These are phyloP conservation scores for Pisolithus thermaeus DNA, from an alignment of 1,284 basidiomycete genomes.

Conservation along the genomic window DNA sequence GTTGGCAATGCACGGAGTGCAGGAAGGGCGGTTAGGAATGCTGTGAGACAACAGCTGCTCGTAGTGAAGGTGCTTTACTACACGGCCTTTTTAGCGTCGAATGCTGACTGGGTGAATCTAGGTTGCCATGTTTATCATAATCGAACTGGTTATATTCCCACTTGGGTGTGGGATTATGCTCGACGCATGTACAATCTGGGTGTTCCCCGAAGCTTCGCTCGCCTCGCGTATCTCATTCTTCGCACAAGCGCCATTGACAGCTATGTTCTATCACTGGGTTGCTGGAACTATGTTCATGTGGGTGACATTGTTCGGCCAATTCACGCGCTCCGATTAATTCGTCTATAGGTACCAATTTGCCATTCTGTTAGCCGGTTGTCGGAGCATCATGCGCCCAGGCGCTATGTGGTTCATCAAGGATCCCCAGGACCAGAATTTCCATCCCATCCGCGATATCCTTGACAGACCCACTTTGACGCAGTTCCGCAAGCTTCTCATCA, in stretches of 20 bases:
- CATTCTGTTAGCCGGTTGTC: constrained; percentile 72
- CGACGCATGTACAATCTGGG: constrained; percentile 77
- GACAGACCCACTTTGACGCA: constrained; percentile 79
- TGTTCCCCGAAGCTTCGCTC: constrained; percentile 73
- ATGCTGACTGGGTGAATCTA: constrained; percentile 23
- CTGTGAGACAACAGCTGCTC: constrained; percentile 74
- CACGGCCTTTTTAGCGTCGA: not conserved
- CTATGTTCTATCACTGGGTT: constrained; percentile 88
- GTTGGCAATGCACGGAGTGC: constrained; percentile 66
- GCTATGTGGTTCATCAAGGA: constrained; percentile 97
- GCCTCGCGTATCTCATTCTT: constrained; percentile 58
- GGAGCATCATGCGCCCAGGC: constrained; percentile 80
- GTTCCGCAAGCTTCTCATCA: constrained; percentile 78
- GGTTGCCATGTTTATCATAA: constrained; percentile 83
- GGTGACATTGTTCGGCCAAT: constrained; percentile 10
- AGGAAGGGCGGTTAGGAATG: constrained; percentile 66
- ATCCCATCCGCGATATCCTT: constrained; percentile 89
- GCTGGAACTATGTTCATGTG: constrained; percentile 92
- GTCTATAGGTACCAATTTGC: constrained; percentile 84
- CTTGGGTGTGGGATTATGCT: constrained; percentile 84
- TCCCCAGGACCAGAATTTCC: constrained; percentile 84
- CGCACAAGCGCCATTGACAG: constrained; percentile 66
- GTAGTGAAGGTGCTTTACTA: constrained; percentile 68
- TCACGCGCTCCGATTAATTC: not conserved
- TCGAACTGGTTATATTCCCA: constrained; percentile 88